Evolutionary conservation across 1,139 yeast species (phyloP).

Genomic region (Maudiozyma humilis): DNA sequence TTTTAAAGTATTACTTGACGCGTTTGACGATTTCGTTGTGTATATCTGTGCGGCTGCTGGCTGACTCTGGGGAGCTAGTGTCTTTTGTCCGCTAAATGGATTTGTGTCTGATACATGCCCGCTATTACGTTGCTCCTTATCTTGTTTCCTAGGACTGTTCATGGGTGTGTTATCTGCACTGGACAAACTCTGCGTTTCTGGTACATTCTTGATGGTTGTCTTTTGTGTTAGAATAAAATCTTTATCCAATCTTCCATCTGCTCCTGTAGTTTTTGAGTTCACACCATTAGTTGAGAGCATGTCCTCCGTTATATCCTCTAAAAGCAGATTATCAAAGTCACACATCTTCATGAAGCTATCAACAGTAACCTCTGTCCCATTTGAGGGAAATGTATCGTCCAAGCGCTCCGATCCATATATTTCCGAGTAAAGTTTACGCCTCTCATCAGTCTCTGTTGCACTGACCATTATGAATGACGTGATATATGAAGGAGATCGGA

Average conservation of each 20-base stretch:
- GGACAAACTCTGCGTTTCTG: conserved; percentile 27
- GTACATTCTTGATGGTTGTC: conserved; percentile 23
- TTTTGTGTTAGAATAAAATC: conserved; percentile 15
- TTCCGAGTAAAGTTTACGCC: conserved; percentile 6
- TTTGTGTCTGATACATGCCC: neutral
- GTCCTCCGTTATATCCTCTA: conserved; percentile 20
- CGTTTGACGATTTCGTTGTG: neutral
- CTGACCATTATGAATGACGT: conserved; percentile 5
- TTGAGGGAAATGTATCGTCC: conserved; percentile 10
- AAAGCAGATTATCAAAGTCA: conserved; percentile 14
- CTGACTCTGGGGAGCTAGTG: too few species aligned
- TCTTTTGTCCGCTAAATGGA: neutral
- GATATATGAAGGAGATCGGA: too few species aligned
- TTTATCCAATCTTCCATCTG: neutral
- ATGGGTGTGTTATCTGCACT: conserved; percentile 23
- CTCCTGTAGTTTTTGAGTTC: neutral
- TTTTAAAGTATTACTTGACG: conserved; percentile 1
- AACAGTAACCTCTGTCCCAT: conserved; percentile 8
- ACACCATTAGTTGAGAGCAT: neutral
- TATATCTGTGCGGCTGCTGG: neutral
- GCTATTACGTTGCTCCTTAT: neutral
- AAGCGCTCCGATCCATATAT: conserved; percentile 25
- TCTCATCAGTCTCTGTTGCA: neutral
- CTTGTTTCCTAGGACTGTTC: conserved; percentile 19
- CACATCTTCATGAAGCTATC: conserved; percentile 21